Evolutionary conservation across 2,329 filamentous ascomycete genomes (phyloP), one percentile per base, ranked within the genome.

Genomic region (Hypoxylon rubiginosum): DNA sequence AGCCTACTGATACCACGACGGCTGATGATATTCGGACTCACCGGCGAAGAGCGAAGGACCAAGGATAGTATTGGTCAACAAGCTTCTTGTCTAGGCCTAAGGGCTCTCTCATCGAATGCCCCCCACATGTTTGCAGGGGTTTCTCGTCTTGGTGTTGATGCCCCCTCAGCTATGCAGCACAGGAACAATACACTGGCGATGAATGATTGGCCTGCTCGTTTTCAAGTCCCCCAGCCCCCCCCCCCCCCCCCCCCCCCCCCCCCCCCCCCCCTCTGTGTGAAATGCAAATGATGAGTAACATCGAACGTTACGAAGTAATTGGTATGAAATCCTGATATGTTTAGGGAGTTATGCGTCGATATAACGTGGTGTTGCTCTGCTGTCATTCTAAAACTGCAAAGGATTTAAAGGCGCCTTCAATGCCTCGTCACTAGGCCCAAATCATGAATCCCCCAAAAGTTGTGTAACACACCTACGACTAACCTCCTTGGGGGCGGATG

Each of bases 101-200:
- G 4, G n/a, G 26, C n/a, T 2, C 30, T 8, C 6, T 32, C 3
- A 50, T 50, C 48, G 24, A 26, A 39, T 30, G 49, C 13, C 32
- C 28, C 48, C 48, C 15, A 32, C 46, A 51, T 34, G 11, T n/a
- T n/a, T 4, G 17, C 51, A 41, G 34, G 51, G 32, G 51, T 53
- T 52, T 26, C 10, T 28, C 19, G 7, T n/a, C n/a, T n/a, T n/a
- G n/a, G n/a, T n/a, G n/a, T n/a, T n/a, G n/a, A n/a, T n/a, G n/a
- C n/a, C n/a, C 57, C 8, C 52, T 51, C 48, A 62, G 59, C 46
- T 57, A 11, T 51, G n/a, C n/a, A n/a, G 34, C 19, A 64, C 50
- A 24, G 56, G 19, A 48, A 53, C 13, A 46, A 28, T 13, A 6
- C 41, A 17, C 17, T 49, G 17, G 39, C 32, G 50, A 45, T 41